Evolutionary conservation across 2,329 filamentous ascomycete species (phyloP), one percentile per base, ranked within the genome.

Genomic region (Coleophoma eucalyptorum): DNA sequence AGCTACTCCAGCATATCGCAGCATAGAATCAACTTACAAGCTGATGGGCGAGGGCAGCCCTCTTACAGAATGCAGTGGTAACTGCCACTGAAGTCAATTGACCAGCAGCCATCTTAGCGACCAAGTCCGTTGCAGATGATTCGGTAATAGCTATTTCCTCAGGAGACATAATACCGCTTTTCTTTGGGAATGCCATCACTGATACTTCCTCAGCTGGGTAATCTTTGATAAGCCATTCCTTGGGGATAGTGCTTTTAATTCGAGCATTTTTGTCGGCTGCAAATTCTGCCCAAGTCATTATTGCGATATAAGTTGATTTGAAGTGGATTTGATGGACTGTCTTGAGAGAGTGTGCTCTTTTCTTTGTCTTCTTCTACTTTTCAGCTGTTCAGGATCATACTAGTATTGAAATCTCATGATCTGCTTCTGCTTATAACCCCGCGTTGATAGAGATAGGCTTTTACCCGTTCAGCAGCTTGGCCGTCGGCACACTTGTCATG

Each of bases 31-130:
- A 20, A 42, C 48, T 44, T 41, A 60, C 59, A 21, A 80, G 55
- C 61, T 80, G 76, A 54, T 80, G 77, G 4, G 75, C 76, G 32
- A 74, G 72, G 1, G 75, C 69, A 7, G 77, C 76, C 40, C 73
- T 65, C 58, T 78, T 77, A 57, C 73, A 78, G 53, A 79, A 79
- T 0, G 74, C 74, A 48, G 57, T 63, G 1, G 73, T 72, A 7
- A 79, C 74, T 44, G 76, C 67, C 49, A 73, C 71, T 50, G 78
- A 72, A 10, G 68, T 76, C 68, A 74, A 76, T 60, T 65, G 58
- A 8, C 66, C 57, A 1, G 51, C 55, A 15, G 53, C 50, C 16
- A 67, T 50, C 44, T 65, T 62, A 6, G 53, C 46, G 4, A 67
- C 54, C 43, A 65, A 59, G 8, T 56, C 51, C 8, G 55, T 51